Evolutionary conservation across 345 rosid species (phyloP).

Genomic region (Populus davidiana): DNA sequence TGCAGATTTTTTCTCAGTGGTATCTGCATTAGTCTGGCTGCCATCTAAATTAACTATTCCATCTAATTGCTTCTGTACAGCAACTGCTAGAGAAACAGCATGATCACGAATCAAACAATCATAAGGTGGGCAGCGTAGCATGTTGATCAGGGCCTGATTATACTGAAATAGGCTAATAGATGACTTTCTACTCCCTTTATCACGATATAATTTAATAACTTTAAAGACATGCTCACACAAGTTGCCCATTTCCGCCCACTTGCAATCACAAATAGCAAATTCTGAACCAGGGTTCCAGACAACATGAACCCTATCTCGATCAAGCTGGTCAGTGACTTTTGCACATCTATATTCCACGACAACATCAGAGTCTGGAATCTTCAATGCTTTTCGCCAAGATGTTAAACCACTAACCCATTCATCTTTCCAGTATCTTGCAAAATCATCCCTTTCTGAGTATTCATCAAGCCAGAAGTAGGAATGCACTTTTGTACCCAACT

Average conservation of each 20-base stretch:
- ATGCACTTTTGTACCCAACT: slow-evolving; percentile 86
- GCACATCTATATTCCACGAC: slow-evolving; percentile 50
- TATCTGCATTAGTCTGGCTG: slow-evolving; percentile 18
- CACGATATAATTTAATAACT: slow-evolving; percentile 40
- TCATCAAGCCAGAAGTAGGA: slow-evolving; percentile 96
- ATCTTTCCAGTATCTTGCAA: slow-evolving; percentile 75
- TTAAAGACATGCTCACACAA: slow-evolving; percentile 79
- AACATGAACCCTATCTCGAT: slow-evolving; percentile 48
- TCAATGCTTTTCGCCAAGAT: slow-evolving; percentile 70
- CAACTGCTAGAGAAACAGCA: slow-evolving; percentile 61
- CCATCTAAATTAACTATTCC: slow-evolving; percentile 32
- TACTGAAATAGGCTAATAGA: slow-evolving; percentile 62
- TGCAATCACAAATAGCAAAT: slow-evolving; percentile 69
- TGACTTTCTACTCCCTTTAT: slow-evolving; percentile 38
- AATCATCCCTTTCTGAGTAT: slow-evolving; percentile 72
- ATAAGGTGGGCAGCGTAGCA: slow-evolving; percentile 53
- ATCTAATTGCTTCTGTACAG: slow-evolving; percentile 56
- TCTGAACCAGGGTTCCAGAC: slow-evolving; percentile 84
- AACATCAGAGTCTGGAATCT: slow-evolving; percentile 69
- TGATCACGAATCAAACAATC: slow-evolving; percentile 82
- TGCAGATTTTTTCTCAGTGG: slow-evolving; percentile 20
- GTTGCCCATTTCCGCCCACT: slow-evolving; percentile 80
- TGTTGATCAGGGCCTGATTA: slow-evolving; percentile 54
- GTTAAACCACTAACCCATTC: slow-evolving; percentile 91
- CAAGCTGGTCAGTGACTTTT: slow-evolving; percentile 52